Base-by-base conservation (phyloP, 768 basidiomycete genomes). In the Floccularia luteovirens region DNA sequence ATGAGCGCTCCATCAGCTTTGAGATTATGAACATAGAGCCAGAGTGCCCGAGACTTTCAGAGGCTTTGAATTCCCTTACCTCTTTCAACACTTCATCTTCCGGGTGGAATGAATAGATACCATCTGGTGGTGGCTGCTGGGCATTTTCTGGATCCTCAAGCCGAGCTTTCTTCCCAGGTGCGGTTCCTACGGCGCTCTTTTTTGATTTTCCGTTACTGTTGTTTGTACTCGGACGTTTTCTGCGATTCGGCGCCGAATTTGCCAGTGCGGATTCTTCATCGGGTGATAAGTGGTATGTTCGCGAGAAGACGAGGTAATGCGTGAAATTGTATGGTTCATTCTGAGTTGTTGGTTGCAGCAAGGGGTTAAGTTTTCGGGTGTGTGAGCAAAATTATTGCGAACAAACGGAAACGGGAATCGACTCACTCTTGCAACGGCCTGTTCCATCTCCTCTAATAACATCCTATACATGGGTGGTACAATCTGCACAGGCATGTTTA, bases 401-500 rank as follows among this genome's bases (percentile, higher is more conserved):
- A 44, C n/a, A 21, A 19, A n/a, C n/a, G 20, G 41, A 38, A 31
- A 19, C 8, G 13, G 31, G 11, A 31, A 13, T 41, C 38, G 1
- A 65, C 76, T 39, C 42, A 84, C 88, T 36, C 82, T 78, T 36
- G 72, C 67, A 25, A 75, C 59, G 2, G 86, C 87, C 64, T 70
- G 77, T 25, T 77, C 66, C n/a, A 96, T 65, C 57, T 99, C 94
- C 34, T 87, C 79, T 0, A 68, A 63, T 17, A 98, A 69, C 86
- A 97, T 91, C 31, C 70, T 70, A 59, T 93, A 97, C 81, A 96
- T 84, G 1, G 90, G 92, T 4, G 91, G 85, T 6, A 93, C 72
- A 24, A 92, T 78, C 50, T 97, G 90, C 11, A 91, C 83, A 0
- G 94, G 94, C 82, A 99, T 93, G 57, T 98, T 99, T 48, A 96